A percentile compares a stretch with the other conserved stretches of the same genome.
phyloP scores from a whole-genome alignment of 495 filamentous ascomycete genomes.

The Trichoderma virens region DNA sequence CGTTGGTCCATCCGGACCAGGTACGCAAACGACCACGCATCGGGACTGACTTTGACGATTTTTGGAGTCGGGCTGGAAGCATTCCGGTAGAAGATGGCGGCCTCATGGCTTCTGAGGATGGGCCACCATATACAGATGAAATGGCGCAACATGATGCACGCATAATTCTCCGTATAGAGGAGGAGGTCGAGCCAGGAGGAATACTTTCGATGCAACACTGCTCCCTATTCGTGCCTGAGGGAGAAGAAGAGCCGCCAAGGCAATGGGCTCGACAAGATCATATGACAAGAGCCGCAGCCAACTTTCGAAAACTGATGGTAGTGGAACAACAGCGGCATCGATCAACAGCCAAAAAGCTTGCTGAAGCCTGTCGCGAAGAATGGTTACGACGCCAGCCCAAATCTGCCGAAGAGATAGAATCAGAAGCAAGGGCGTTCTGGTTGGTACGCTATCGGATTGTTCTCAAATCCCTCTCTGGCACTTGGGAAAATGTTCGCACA shows the following conservation, averaged over 20 bases:
- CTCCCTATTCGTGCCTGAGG: conserved; percentile 68
- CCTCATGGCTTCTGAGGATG: conserved; percentile 48
- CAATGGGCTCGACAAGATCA: conserved; percentile 84
- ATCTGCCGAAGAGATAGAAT: conserved; percentile 58
- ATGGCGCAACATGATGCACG: conserved; percentile 44
- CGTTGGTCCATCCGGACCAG: conserved; percentile 48
- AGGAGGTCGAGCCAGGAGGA: conserved; percentile 66
- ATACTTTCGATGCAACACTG: conserved; percentile 63
- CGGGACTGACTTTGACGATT: conserved; percentile 46
- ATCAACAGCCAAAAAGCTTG: conserved; percentile 55
- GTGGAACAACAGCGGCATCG: conserved; percentile 69
- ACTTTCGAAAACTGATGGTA: conserved; percentile 70
- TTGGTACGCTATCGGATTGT: conserved; percentile 56
- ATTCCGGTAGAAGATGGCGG: conserved; percentile 42
- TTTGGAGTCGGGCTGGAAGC: conserved; percentile 34
- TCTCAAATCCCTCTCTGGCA: conserved; percentile 58
- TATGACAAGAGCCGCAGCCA: conserved; percentile 67
- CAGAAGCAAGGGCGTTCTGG: conserved; percentile 45
- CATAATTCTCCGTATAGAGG: conserved; percentile 52
- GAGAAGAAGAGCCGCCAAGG: conserved; percentile 62
- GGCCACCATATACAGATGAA: conserved; percentile 42
- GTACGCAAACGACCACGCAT: conserved; percentile 37
- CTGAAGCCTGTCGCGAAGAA: conserved; percentile 49
- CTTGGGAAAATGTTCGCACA: conserved; percentile 69
- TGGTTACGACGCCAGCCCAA: conserved; percentile 63